Evolutionary conservation across 73 alveolate species (phyloP), one percentile per base, ranked within the genome.

Genomic region (Effrenium voratum): DNA sequence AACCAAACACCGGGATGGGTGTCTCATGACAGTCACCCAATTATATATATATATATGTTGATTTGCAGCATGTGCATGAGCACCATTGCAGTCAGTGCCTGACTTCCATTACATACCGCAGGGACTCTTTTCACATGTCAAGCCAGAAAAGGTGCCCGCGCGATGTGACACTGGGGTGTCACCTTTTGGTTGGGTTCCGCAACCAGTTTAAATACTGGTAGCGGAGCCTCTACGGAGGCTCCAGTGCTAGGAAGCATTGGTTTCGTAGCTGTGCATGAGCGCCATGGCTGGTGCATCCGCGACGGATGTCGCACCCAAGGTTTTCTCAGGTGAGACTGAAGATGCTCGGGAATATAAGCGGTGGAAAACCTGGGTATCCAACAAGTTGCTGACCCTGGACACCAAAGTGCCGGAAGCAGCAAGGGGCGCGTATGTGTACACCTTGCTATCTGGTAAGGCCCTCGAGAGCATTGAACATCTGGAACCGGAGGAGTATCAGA

Each of bases 211-310:
- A 46, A 5, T 15, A 70, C 28, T 70, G 81, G 81, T 70, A 70
- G 81, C 81, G 81, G 81, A 70, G 81, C 81, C 81, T n/a, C 47
- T n/a, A 15, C 44, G 81, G 47, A 46, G 81, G 47, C 36, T 46
- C 81, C 47, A 43, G 36, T 43, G 81, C 81, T n/a, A 70, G 81
- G 81, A 70, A n/a, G 81, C 46, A 43, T 70, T 43, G 8, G 81
- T 43, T 5, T 70, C 22, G 8, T 4, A n/a, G n/a, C n/a, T n/a
- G n/a, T n/a, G 46, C 81, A 70, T 70, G 81, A 70, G 81, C 81
- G 81, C 81, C 81, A 70, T 70, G 81, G 5, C 47, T 4, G 81
- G 81, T 70, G 81, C 36, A 5, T 8, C 76, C 36, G 30, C 28
- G 26, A 28, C 30, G 15, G 15, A 16, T 3, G 5, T 28, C 5